Conservation (phyloP, 2,329 filamentous ascomycete species). For the Aspergillus novofumigatus region DNA sequence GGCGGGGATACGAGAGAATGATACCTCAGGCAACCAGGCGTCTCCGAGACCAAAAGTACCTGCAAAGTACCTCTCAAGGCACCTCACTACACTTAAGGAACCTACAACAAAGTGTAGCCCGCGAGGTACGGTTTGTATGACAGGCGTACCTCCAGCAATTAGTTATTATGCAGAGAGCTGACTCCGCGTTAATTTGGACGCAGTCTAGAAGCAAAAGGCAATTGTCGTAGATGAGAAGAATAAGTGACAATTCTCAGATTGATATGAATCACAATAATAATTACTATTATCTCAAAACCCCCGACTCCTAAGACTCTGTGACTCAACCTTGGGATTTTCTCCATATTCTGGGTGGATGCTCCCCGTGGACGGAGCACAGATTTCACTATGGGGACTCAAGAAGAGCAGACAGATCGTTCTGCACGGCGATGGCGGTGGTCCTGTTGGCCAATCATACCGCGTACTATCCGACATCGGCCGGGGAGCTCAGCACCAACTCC, state of each 20-base stretch:
- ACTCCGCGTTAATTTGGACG: too few species aligned
- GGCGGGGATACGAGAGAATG: neutral
- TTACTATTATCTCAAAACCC: neutral
- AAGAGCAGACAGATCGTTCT: neutral
- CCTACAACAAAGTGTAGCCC: too few species aligned
- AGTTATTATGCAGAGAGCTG: too few species aligned
- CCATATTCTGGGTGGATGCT: neutral
- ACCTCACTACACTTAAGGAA: too few species aligned
- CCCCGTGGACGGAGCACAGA: neutral
- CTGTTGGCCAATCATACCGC: neutral
- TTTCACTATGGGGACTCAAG: neutral
- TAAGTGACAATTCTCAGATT: neutral
- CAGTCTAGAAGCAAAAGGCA: neutral
- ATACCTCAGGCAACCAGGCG: neutral
- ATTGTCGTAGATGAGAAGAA: neutral
- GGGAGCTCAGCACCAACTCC: conserved; percentile 26
- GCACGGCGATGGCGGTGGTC: neutral
- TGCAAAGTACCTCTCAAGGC: neutral
- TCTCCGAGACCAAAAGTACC: neutral
- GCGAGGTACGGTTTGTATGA: too few species aligned
- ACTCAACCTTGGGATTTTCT: neutral
- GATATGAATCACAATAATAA: neutral
- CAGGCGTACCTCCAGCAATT: too few species aligned
- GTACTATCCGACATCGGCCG: conserved; percentile 22
- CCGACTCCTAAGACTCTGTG: neutral